Percentiles rank a stretch among this genome's conserved stretches.
Conservation (phyloP, 345 rosid species). For the Camelina hispida region DNA sequence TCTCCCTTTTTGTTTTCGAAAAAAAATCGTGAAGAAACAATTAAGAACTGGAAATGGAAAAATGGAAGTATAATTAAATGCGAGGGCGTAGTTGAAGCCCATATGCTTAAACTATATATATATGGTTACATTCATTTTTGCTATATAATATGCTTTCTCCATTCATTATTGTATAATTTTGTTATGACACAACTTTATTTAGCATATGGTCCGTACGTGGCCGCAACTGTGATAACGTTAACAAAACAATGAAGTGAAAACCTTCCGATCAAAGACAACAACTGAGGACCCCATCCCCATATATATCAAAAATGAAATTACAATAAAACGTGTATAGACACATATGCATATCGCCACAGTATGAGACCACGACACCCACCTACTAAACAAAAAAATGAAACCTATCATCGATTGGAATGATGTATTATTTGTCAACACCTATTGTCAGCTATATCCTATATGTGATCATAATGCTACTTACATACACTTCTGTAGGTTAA, state of each 20-base stretch:
- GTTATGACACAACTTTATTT: background rate
- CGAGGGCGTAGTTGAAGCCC: slow-evolving; percentile 5
- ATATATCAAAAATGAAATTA: background rate
- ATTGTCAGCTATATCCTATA: background rate
- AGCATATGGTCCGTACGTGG: background rate
- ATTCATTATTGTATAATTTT: background rate
- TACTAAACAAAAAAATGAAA: slow-evolving; percentile 8
- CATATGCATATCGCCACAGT: background rate
- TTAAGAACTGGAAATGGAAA: background rate
- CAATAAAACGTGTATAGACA: background rate
- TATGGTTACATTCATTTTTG: slow-evolving; percentile 1
- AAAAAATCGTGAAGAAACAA: background rate
- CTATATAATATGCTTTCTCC: background rate
- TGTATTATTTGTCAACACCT: slow-evolving; percentile 22
- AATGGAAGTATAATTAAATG: slow-evolving; percentile 5
- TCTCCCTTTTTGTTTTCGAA: too few species aligned
- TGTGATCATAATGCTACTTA: background rate
- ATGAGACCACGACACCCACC: slow-evolving; percentile 16
- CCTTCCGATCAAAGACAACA: background rate
- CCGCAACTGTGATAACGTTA: background rate
- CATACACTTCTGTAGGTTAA: too few species aligned
- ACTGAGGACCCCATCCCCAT: slow-evolving; percentile 3
- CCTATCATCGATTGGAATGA: slow-evolving; percentile 4
- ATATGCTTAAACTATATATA: slow-evolving; percentile 1
- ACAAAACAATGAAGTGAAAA: background rate